A percentile compares a stretch with the other conserved stretches of the same genome.
phyloP scores from a whole-genome alignment of 768 basidiomycete species.

The Melanogaster broomeanus region DNA sequence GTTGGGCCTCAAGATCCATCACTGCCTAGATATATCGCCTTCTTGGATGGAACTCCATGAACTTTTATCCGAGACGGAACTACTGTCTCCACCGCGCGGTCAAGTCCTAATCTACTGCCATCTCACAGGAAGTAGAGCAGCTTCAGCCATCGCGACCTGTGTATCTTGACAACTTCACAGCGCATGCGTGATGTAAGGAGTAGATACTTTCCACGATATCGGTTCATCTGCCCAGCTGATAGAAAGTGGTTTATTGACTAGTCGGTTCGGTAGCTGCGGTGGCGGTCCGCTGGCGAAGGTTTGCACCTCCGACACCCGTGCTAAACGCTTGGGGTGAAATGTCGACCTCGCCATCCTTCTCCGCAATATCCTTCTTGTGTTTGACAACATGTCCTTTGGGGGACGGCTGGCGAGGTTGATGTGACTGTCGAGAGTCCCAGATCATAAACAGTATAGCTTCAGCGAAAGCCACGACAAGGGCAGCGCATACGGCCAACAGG shows the following conservation, averaged over 20 bases:
- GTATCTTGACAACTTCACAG: no score
- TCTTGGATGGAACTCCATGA: no score
- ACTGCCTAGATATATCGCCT: no score
- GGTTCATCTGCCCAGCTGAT: background rate
- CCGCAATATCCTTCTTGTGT: slow-evolving; percentile 8
- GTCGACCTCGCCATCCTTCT: slow-evolving; percentile 5
- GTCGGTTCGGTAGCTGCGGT: background rate
- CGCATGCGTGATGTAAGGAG: no score
- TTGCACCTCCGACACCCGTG: slow-evolving; percentile 17
- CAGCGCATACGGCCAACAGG: slow-evolving; percentile 59
- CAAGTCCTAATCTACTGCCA: no score
- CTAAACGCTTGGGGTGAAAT: slow-evolving; percentile 15
- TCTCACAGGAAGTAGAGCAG: no score
- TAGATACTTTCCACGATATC: background rate
- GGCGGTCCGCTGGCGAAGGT: slow-evolving; percentile 23
- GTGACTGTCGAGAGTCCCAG: slow-evolving; percentile 57
- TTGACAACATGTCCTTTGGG: slow-evolving; percentile 2
- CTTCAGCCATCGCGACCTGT: no score
- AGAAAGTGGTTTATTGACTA: background rate
- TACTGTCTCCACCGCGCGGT: no score
- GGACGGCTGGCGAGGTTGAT: slow-evolving; percentile 4
- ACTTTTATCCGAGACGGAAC: no score
- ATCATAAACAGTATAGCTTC: slow-evolving; percentile 74
- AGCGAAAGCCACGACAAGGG: slow-evolving; percentile 67
- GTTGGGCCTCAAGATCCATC: no score